phyloP scores from a whole-genome alignment of 352 stramenopile species.

The Phytophthora idaei region DNA sequence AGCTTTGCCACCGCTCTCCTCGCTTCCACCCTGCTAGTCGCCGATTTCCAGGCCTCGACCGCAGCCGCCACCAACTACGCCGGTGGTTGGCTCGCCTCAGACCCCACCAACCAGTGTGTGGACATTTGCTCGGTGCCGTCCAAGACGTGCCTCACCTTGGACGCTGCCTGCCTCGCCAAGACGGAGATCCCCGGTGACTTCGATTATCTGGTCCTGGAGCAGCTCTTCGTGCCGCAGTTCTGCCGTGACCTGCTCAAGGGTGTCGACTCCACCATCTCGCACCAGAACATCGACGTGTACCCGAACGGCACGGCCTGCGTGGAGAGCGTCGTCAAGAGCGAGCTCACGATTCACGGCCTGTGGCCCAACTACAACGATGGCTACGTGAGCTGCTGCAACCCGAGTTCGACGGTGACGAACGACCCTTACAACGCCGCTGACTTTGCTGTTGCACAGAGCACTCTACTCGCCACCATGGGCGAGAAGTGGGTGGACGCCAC shows the following conservation, averaged over 20 bases:
- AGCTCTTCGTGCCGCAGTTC: constrained; percentile 83
- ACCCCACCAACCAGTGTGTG: constrained; percentile 60
- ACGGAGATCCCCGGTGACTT: constrained; percentile 64
- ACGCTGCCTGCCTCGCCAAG: constrained; percentile 61
- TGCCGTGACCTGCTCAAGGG: constrained; percentile 76
- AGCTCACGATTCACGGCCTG: constrained; percentile 77
- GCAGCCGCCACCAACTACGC: constrained; percentile 57
- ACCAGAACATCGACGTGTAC: constrained; percentile 77
- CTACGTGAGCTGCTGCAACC: constrained; percentile 79
- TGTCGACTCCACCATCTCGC: constrained; percentile 75
- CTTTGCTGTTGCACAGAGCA: constrained; percentile 28
- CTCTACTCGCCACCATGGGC: constrained; percentile 60
- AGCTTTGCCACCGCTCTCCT: constrained; percentile 27
- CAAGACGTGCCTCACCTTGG: constrained; percentile 60
- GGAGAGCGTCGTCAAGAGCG: constrained; percentile 46
- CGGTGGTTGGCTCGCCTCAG: constrained; percentile 52
- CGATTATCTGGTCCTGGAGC: constrained; percentile 79
- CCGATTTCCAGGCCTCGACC: constrained; percentile 26
- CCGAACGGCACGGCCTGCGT: constrained; percentile 61
- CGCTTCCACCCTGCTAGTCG: constrained; percentile 34
- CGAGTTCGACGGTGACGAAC: constrained; percentile 60
- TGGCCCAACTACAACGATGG: constrained; percentile 83
- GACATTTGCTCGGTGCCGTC: constrained; percentile 74
- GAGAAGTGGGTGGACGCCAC: constrained; percentile 75
- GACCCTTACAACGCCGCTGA: constrained; percentile 55